These are phyloP conservation scores for Hymenoscyphus linearis DNA, from an alignment of 2,329 filamentous ascomycete species.

Conservation along the genomic window DNA sequence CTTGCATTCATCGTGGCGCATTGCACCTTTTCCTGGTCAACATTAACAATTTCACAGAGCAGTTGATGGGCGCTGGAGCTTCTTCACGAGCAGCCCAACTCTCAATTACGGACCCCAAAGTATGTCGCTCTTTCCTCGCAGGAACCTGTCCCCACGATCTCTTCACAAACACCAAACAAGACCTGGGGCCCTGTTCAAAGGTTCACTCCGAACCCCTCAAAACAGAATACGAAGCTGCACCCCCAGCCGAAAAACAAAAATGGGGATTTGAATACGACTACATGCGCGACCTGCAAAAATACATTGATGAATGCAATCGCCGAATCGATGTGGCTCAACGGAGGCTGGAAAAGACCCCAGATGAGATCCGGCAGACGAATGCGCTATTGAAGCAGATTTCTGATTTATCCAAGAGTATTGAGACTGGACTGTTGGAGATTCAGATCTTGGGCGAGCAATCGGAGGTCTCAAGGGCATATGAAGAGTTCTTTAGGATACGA, in stretches of 20 bases:
- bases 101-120: constrained; percentile 83
- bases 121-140: constrained; percentile 89
- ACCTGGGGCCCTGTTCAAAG: constrained; percentile 83
- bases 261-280: constrained; percentile 97
- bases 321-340: constrained; percentile 88
- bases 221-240: constrained; percentile 74
- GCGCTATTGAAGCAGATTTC: constrained; percentile 79
- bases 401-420: constrained; percentile 72
- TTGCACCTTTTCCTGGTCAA: not conserved
- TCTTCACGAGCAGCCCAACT: constrained; percentile 73
- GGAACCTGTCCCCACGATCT: constrained; percentile 97
- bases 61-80: constrained; percentile 78
- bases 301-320: constrained; percentile 94
- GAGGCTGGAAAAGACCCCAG: constrained; percentile 90
- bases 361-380: constrained; percentile 95
- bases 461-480: constrained; percentile 74
- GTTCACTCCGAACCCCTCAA: constrained; percentile 86
- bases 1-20: not conserved
- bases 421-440: constrained; percentile 78
- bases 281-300: constrained; percentile 89
- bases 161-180: constrained; percentile 99
- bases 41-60: constrained; percentile 52
- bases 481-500: constrained; percentile 82
- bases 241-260: constrained; percentile 56
- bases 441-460: constrained; percentile 77